phyloP scores from a whole-genome alignment of 179 eudicot genomes.

The Amaranthus tricolor region DNA sequence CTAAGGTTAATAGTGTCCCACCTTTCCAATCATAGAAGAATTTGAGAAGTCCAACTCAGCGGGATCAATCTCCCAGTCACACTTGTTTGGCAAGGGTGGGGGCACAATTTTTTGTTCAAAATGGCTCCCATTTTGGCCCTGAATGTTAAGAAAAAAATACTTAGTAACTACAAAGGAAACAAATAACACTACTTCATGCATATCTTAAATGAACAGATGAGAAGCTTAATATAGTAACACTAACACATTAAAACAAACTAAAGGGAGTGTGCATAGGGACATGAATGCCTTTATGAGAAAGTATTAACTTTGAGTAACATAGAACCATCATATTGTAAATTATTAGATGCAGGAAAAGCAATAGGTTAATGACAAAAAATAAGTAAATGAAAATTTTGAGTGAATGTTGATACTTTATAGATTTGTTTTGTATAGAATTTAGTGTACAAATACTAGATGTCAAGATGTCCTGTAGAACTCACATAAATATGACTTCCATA shows the following conservation, averaged over 20 bases:
- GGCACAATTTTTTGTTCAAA: slow-evolving; percentile 92
- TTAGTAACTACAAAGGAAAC: background rate
- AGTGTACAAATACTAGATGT: background rate
- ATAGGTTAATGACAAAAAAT: background rate
- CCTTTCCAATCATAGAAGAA: slow-evolving; percentile 85
- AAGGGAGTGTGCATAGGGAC: background rate
- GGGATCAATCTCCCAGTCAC: slow-evolving; percentile 99
- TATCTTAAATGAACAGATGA: background rate
- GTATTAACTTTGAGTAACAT: background rate
- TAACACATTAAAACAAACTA: background rate
- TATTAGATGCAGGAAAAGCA: background rate
- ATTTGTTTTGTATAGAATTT: background rate
- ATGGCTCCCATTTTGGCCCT: slow-evolving; percentile 99
- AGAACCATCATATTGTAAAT: background rate
- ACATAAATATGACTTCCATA: background rate
- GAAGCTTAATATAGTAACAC: slow-evolving; percentile 14
- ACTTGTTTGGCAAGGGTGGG: slow-evolving; percentile 90
- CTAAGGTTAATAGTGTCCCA: slow-evolving; percentile 28
- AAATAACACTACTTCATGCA: background rate
- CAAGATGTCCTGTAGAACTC: background rate
- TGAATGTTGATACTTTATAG: background rate
- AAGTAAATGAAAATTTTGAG: background rate
- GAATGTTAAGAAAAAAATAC: slow-evolving; percentile 25
- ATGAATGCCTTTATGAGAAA: background rate
- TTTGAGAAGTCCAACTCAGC: slow-evolving; percentile 83